These are phyloP conservation scores for Porogramme epimiltina DNA, from an alignment of 1,284 basidiomycete species.

Conservation along the genomic window DNA sequence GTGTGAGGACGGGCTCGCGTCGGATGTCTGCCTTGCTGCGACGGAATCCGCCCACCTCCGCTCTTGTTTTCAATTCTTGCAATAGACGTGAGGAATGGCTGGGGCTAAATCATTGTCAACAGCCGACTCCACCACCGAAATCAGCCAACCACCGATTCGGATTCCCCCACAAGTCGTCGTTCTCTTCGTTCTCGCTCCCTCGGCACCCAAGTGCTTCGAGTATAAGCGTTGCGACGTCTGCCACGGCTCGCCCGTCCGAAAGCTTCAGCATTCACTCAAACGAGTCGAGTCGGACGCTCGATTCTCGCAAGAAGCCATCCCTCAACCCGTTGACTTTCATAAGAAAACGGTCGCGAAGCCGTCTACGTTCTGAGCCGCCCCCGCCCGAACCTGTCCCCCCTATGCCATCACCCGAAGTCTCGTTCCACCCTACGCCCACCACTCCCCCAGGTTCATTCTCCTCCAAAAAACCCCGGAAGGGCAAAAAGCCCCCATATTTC, in stretches of 20 bases:
- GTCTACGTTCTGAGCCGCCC: slow-evolving; percentile 27
- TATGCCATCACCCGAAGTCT: slow-evolving; percentile 25
- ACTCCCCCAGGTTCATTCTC: slow-evolving; percentile 37
- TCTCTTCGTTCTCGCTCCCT: slow-evolving; percentile 24
- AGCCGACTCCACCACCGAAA: slow-evolving; percentile 32
- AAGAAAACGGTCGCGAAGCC: slow-evolving; percentile 35
- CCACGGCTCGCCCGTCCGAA: slow-evolving; percentile 25
- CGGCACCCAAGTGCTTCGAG: slow-evolving; percentile 27
- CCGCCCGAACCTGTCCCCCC: slow-evolving; percentile 21
- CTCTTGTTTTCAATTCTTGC: too few species aligned
- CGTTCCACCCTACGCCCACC: slow-evolving; percentile 35
- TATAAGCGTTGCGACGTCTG: slow-evolving; percentile 21
- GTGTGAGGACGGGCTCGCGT: too few species aligned
- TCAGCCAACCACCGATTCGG: slow-evolving; percentile 18
- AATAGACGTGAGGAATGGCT: too few species aligned
- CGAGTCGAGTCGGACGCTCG: slow-evolving; percentile 19
- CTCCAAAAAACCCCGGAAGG: slow-evolving; percentile 24
- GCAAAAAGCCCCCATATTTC: slow-evolving; percentile 25
- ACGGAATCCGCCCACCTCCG: too few species aligned
- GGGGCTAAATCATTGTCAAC: background rate
- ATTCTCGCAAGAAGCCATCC: slow-evolving; percentile 25
- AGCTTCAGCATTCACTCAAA: slow-evolving; percentile 23
- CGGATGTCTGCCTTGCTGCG: too few species aligned
- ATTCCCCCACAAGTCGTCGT: slow-evolving; percentile 26
- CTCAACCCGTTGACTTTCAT: slow-evolving; percentile 30